Base-by-base conservation (phyloP, 2,329 filamentous ascomycete genomes). In the Rhytidhysteron rufulum region DNA sequence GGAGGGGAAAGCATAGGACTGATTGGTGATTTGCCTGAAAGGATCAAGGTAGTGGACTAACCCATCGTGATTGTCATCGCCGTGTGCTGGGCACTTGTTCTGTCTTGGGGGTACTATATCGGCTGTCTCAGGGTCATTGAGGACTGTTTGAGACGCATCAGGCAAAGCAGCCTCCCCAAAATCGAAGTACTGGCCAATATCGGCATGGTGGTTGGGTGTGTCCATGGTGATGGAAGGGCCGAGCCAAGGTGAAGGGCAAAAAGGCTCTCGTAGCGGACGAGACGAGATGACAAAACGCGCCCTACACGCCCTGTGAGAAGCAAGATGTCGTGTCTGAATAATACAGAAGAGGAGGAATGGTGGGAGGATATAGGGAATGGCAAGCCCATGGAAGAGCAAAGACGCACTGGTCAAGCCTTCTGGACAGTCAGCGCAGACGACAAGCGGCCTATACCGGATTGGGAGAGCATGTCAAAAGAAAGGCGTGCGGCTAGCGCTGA, bases 171-270 rank as follows among this genome's bases (percentile, higher is more conserved):
- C 60, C 44, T 65, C 58, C n/a, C 57, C 57, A 37, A 67, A 67
- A 48, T 67, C 63, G 49, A 67, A 66, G 45, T 59, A 65, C 35
- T 62, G 55, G 10, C 53, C 54, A 54, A 67, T 63, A 39, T 63
- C 56, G 25, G 62, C 31, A 17, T 39, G 36, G 9, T 31, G n/a
- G 25, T 37, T 37, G 17, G 30, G 27, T 17, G 22, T 21, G 24
- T 27, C 37, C 43, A 43, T 42, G 27, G 25, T 35, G 40, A 18
- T 34, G 31, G 29, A 15, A 10, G 34, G 21, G 20, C 15, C 29
- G 22, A 27, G n/a, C 17, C 24, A 16, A 35, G 33, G 33, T 37
- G 39, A 34, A n/a, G 20, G 29, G 11, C 21, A 40, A 33, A 32
- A n/a, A 20, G 24, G 25, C 35, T 34, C 31, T 22, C 33, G 17